Conservation (phyloP, 192 early-diverging fungal genomes). For the Funneliformis geosporum region DNA sequence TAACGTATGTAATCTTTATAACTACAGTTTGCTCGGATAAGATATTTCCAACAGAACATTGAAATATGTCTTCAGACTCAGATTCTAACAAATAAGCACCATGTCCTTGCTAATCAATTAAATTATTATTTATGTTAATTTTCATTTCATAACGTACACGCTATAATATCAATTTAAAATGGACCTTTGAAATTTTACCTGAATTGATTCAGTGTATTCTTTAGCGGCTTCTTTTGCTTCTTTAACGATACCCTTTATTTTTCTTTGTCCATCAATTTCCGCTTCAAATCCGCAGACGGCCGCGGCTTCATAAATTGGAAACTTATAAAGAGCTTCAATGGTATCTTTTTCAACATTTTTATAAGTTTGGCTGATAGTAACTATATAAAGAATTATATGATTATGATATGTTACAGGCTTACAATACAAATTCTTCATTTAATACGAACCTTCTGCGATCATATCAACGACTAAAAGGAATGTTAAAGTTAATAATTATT, state of each 20-base stretch:
- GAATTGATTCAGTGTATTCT: constrained; percentile 8
- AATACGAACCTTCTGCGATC: constrained; percentile 21
- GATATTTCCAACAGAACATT: constrained; percentile 51
- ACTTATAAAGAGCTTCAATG: background rate
- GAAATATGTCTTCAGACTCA: constrained; percentile 42
- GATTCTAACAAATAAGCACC: constrained; percentile 22
- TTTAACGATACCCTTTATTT: constrained; percentile 22
- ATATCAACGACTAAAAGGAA: constrained; percentile 26
- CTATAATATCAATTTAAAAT: no score
- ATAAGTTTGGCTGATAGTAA: constrained; percentile 23
- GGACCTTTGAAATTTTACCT: background rate
- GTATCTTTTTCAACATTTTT: constrained; percentile 23
- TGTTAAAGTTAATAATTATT: background rate
- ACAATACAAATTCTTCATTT: no score
- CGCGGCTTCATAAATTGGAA: constrained; percentile 19
- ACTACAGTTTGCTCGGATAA: constrained; percentile 36
- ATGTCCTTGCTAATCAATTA: constrained; percentile 11
- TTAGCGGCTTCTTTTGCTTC: constrained; percentile 13
- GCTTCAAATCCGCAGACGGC: constrained; percentile 26
- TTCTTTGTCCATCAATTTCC: constrained; percentile 19
- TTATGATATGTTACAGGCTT: background rate
- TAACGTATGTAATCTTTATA: constrained; percentile 49
- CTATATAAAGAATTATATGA: background rate
- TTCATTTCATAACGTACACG: no score
- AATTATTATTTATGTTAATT: background rate